Base-by-base conservation (phyloP, 768 basidiomycete genomes). In the Naematelia aurantialba region DNA sequence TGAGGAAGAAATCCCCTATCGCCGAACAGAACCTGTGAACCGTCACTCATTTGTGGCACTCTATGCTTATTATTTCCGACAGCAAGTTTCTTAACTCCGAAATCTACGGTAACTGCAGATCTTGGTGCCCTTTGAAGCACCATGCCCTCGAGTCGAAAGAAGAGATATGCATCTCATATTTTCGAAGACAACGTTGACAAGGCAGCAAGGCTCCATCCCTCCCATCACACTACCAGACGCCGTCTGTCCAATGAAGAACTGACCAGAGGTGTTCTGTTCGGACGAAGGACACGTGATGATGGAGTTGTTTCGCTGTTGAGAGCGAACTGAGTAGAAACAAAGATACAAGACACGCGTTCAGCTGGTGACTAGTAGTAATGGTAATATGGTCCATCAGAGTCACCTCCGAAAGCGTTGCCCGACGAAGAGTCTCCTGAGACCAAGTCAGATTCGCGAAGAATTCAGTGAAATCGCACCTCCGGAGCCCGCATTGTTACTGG, bases 401-500 rank as follows among this genome's bases (percentile, higher is more conserved):
- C 55, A 44, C 68, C 68, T 31, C 66, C 67, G 45, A 59, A 58
- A 5, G 68, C 52, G 22, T 58, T 31, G 34, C 68, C 68, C 2
- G 65, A 62, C 1, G 62, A 69, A 31, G 61, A 46, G 52, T 69
- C 65, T 49, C 65, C 59, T 63, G 48, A 11, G 13, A 42, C 19
- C 42, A 26, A 29, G n/a, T 39, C 22, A 39, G 12, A 26, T 27
- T 51, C 45, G 12, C 27, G 5, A 5, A 17, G 30, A 56, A 48
- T 5, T 3, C 2, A 5, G 27, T 13, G 46, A 31, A n/a, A 12
- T 59, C 65, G 55, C n/a, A 65, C 69, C 69, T 21, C 69, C 69
- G 51, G 63, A 57, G 52, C 69, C 69, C 4, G 66, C 69, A 42
- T 70, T 70, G 45, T 56, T 60, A 42, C 46, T 46, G 26, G 57